Percentiles rank a stretch among this genome's conserved stretches.
Evolutionary conservation across 768 basidiomycete species (phyloP).

Genomic region (Pisolithus marmoratus): DNA sequence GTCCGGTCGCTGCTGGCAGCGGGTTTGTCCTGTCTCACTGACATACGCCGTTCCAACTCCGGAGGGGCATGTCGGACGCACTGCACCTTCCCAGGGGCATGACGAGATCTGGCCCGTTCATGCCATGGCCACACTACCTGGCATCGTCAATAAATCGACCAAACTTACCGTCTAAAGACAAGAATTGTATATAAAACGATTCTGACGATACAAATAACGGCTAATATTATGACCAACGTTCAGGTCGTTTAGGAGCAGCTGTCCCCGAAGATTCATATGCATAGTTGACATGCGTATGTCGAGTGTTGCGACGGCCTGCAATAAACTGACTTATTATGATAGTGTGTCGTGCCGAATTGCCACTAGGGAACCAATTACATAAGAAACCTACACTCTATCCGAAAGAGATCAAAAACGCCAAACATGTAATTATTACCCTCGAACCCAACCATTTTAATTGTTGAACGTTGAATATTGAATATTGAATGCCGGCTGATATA

Average conservation of each 20-base stretch:
- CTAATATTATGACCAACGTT: background rate
- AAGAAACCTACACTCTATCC: too few relatives aligned
- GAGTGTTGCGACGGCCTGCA: too few relatives aligned
- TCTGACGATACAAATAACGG: background rate
- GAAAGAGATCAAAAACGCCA: too few relatives aligned
- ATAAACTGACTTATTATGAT: too few relatives aligned
- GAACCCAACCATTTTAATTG: conserved; percentile 27
- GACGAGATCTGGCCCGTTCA: background rate
- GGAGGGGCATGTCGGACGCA: conserved; percentile 11
- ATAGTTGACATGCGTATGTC: too few relatives aligned
- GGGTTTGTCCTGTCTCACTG: background rate
- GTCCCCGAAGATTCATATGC: too few relatives aligned
- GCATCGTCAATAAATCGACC: too few relatives aligned
- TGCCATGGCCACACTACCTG: background rate
- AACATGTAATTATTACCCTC: conserved; percentile 51
- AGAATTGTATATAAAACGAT: background rate
- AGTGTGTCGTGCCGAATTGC: too few relatives aligned
- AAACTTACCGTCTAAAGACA: too few relatives aligned
- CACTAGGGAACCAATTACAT: too few relatives aligned
- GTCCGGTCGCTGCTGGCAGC: background rate
- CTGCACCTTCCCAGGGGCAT: background rate
- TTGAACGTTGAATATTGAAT: conserved; percentile 13
- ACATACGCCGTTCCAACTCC: conserved; percentile 2
- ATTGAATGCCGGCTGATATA: background rate
- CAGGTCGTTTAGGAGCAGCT: too few relatives aligned